Base-by-base conservation (phyloP, 2,329 filamentous ascomycete species). In the Nothophoma quercina region DNA sequence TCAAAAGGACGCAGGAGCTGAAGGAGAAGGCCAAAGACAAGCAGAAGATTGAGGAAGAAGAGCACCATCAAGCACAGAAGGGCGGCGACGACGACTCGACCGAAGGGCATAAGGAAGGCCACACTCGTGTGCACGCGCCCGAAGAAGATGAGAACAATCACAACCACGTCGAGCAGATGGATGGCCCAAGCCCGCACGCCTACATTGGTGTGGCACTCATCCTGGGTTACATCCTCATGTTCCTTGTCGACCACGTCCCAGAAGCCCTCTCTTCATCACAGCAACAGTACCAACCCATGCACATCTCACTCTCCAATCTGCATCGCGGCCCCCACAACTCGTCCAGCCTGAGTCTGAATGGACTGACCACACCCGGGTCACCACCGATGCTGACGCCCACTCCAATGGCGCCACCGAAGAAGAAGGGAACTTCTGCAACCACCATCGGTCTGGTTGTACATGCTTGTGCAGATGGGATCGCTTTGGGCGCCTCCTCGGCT, bases 391-490 rank as follows among this genome's bases (percentile, higher is more conserved):
- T 55, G 32, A 56, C 64, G 12, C 61, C 63, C 8, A 67, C 78
- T 70, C 46, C 73, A 69, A 49, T 75, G 67, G 44, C 76, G 61
- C 42, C 75, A 67, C 56, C 78, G 2, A 54, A 59, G 22, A 67
- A 67, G 40, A 69, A 63, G 21, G n/a, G n/a, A n/a, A 68, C 61
- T 0, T 72, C 70, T 23, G 67, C 68, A 50, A 80, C 93, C 2
- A 99, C 95, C 0, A 89, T 90, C 0, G 95, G 95, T 0, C 81
- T 99, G n/a, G 90, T 98, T 5, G 98, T 99, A 51, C 95, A 99
- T 72, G 91, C 95, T 0, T 90, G 90, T 2, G 93, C 95, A 2
- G 95, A 99, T 68, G 95, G 95, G 13, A 96, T 99, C 56, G 95
- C 95, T 2, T 87, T 99, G 76, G 95, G 95, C 18, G 95, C 95